Evolutionary conservation across 441 rosid genomes (phyloP).

Genomic region (Gossypium davidsonii): DNA sequence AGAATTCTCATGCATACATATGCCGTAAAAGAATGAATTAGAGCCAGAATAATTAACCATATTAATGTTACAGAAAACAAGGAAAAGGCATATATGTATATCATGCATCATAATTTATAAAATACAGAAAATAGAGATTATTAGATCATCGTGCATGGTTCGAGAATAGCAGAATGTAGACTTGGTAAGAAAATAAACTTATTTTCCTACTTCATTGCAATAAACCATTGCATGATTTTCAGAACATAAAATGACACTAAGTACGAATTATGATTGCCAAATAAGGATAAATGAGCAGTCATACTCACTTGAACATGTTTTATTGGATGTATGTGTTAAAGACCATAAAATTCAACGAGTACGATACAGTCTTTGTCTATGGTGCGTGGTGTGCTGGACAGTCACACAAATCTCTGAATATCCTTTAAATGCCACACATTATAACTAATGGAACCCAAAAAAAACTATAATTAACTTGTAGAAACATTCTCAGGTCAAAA

Average conservation of each 20-base stretch:
- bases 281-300: neutral
- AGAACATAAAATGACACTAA: neutral
- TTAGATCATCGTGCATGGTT: neutral
- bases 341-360: neutral
- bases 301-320: neutral
- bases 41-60: neutral
- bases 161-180: neutral
- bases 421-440: neutral
- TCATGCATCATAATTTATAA: neutral
- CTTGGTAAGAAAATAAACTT: neutral
- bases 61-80: neutral
- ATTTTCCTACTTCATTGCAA: neutral
- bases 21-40: neutral
- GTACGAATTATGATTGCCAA: neutral
- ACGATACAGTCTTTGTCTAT: neutral
- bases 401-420: neutral
- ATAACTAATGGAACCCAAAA: neutral
- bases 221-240: neutral
- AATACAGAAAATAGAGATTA: neutral
- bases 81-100: neutral
- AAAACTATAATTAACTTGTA: neutral
- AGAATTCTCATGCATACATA: neutral
- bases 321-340: neutral
- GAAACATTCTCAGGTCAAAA: neutral
- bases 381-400: neutral